Evolutionary conservation across 2,329 filamentous ascomycete species (phyloP), one percentile per base, ranked within the genome.

Genomic region (Trichothecium sympodiale): DNA sequence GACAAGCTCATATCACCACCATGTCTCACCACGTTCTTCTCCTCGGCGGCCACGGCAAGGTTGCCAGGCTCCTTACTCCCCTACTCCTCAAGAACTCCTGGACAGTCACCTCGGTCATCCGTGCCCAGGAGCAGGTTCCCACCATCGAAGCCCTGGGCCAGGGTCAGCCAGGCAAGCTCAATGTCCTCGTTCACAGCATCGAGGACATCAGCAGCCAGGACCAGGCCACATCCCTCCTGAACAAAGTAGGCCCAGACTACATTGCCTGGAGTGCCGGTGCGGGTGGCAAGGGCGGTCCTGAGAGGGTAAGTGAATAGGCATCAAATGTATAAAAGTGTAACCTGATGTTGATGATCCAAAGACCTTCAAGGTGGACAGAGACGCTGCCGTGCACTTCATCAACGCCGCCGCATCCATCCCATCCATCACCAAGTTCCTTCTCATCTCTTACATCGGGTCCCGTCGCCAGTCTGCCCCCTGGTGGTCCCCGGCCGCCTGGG

Each of bases 31-130:
- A 74, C 51, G 74, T 88, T 40, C 76, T 88, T 41, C 60, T 91
- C 45, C 73, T 91, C 43, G 84, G 84, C 50, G 85, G 84, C 49
- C 83, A 88, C 62, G 85, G 85, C 61, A 85, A 87, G 54, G 60
- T 91, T 40, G 74, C 83, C 45, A 74, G 83, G 39, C 61, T 80
- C 30, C 69, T 91, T 28, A 91, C 84, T 8, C 82, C 81, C 2
- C 69, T 88, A 40, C 75, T 93, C 7, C 74, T 91, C 29, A 67
- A 76, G 34, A 75, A 78, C 44, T 74, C 74, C 25, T 89, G 83
- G 80, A 74, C 74, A 44, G 80, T 93, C 36, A 87, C 81, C 40
- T 84, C 79, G 53, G 64, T 91, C 41, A 80, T 93, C 54, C 81
- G 85, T 48, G 73, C 77, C 43, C 62, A 74, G n/a, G 74, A 77